These are phyloP conservation scores for Psidium friedrichsthalianum DNA, from an alignment of 345 rosid species.

Conservation along the genomic window DNA sequence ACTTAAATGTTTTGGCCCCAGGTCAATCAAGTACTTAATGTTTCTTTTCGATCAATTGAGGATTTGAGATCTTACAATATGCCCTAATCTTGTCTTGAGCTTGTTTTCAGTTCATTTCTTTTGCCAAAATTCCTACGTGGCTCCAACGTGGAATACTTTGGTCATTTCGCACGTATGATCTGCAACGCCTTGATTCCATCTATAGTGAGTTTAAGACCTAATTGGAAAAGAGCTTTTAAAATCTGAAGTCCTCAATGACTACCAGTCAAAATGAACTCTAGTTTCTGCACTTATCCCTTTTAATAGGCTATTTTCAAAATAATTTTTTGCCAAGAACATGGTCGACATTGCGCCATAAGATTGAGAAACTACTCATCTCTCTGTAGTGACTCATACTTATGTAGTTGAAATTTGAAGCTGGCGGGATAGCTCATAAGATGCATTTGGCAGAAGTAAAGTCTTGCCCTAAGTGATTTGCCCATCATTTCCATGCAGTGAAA, in stretches of 20 bases:
- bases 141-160: neutral
- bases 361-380: neutral
- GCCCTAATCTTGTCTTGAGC: neutral
- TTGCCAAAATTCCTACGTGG: neutral
- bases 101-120: neutral
- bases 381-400: neutral
- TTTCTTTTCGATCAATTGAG: neutral
- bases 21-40: neutral
- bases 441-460: neutral
- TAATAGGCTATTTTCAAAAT: neutral
- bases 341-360: neutral
- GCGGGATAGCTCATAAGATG: neutral
- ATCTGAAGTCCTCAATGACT: neutral
- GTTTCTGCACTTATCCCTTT: neutral
- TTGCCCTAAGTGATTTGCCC: neutral
- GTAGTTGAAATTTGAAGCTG: neutral
- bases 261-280: neutral
- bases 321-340: neutral
- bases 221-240: neutral
- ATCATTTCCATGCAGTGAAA: neutral
- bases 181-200: neutral
- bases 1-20: neutral
- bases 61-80: neutral
- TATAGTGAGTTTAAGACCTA: neutral
- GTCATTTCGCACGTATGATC: neutral